A percentile compares a stretch with the other conserved stretches of the same genome.
Evolutionary conservation across 78 protist genomes (phyloP).

Genomic region (Chrysochromulina parva): DNA sequence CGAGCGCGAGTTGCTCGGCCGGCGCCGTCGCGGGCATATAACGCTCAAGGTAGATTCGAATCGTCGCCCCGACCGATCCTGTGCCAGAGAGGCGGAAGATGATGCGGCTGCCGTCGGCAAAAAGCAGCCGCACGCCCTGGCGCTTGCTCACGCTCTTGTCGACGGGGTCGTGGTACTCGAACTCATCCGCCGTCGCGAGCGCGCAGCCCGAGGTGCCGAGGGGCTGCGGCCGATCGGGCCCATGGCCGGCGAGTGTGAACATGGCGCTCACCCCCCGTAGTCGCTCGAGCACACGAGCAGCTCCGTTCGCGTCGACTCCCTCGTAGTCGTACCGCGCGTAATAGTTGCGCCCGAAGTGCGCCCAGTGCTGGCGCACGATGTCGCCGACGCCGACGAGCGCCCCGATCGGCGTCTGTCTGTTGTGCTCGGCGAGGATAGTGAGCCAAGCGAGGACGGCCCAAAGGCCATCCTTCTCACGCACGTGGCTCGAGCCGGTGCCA

Average conservation of each 20-base stretch:
- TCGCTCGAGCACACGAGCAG: constrained; percentile 64
- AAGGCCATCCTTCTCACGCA: constrained; percentile 97
- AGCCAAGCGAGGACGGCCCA: constrained; percentile 84
- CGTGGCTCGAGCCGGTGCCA: constrained; percentile 83
- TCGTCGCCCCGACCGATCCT: constrained; percentile 92
- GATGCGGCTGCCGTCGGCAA: constrained; percentile 84
- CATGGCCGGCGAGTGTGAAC: too few relatives aligned
- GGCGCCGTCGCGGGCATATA: constrained; percentile 41
- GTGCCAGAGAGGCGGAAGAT: constrained; percentile 93
- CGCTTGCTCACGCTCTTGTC: constrained; percentile 63
- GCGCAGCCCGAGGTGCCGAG: neutral
- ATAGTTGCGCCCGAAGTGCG: constrained; percentile 87
- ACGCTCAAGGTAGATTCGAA: constrained; percentile 88
- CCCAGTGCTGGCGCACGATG: constrained; percentile 81
- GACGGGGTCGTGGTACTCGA: constrained; percentile 86
- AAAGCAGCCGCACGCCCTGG: constrained; percentile 59
- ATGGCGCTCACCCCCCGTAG: neutral
- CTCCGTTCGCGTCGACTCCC: constrained; percentile 63
- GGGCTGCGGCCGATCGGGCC: too few relatives aligned
- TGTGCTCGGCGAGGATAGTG: constrained; percentile 56
- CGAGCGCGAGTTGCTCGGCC: neutral
- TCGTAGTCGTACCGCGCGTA: constrained; percentile 91
- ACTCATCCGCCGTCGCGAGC: constrained; percentile 62
- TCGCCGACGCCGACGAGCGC: constrained; percentile 70
- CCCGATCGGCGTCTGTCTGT: neutral